Evolutionary conservation across 225 moss, liverwort and hornwort species (phyloP).

Genomic region (Antitrichia curtipendula): DNA sequence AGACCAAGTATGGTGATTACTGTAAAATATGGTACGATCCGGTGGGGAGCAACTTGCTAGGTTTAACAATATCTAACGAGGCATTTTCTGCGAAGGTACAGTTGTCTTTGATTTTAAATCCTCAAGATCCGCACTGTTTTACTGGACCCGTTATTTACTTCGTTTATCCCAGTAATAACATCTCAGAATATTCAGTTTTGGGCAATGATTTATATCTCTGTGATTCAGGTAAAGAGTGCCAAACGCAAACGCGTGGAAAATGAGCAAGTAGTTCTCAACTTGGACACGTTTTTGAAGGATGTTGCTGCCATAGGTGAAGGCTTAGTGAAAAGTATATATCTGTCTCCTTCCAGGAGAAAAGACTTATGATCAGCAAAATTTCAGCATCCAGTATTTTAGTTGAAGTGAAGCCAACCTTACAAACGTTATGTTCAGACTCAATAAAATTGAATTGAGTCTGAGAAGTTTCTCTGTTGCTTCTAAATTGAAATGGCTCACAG

Average conservation of each 20-base stretch:
- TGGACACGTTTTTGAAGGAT: conserved; percentile 31
- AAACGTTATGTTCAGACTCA: neutral
- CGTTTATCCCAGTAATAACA: neutral
- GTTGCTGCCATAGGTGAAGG: conserved; percentile 57
- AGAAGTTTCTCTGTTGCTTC: neutral
- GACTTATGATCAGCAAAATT: neutral
- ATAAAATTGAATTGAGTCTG: neutral
- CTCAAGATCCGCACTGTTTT: neutral
- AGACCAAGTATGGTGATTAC: conserved; percentile 34
- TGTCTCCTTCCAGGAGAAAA: conserved; percentile 29
- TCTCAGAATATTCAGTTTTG: neutral
- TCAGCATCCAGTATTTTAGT: neutral
- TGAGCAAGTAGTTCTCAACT: neutral
- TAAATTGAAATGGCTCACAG: neutral
- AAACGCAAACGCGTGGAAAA: conserved; percentile 54
- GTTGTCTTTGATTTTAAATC: neutral
- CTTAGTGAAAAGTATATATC: conserved; percentile 53
- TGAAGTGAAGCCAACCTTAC: neutral
- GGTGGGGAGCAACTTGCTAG: conserved; percentile 59
- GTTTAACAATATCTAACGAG: conserved; percentile 34
- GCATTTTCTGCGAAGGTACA: conserved; percentile 12
- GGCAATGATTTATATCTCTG: neutral
- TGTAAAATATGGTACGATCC: conserved; percentile 58
- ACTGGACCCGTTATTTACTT: neutral
- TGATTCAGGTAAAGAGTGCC: conserved; percentile 18